Evolutionary conservation across 2,329 filamentous ascomycete species (phyloP).

Genomic region (Plectosphaerella cucumerina): DNA sequence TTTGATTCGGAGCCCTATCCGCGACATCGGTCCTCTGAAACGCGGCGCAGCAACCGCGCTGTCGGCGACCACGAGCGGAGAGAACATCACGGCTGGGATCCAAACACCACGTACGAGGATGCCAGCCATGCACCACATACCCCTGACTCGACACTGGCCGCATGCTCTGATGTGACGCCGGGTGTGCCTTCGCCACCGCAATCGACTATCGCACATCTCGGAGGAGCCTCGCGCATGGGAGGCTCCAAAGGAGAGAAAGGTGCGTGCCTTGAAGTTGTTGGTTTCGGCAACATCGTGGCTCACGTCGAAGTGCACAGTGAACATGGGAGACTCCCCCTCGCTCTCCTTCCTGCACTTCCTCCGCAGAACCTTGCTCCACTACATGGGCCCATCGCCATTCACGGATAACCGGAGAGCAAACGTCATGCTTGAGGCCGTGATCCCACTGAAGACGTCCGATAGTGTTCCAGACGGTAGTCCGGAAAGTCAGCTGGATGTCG

Average conservation of each 20-base stretch:
- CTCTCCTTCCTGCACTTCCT: slow-evolving; percentile 54
- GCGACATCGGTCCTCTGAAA: not conserved
- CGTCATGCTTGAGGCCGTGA: slow-evolving; percentile 47
- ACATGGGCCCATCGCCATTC: slow-evolving; percentile 51
- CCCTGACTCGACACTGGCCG: not conserved
- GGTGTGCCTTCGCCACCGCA: not conserved
- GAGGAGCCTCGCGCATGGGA: not conserved
- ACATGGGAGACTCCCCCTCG: slow-evolving; percentile 44
- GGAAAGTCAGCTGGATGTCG: not conserved
- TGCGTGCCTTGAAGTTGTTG: not conserved
- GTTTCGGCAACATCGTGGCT: not conserved
- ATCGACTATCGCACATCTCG: not conserved
- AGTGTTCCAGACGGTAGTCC: slow-evolving; percentile 1
- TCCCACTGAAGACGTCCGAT: not conserved
- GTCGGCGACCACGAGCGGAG: not conserved
- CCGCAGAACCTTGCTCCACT: slow-evolving; percentile 39
- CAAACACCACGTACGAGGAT: not conserved
- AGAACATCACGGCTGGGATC: not conserved
- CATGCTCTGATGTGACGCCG: not conserved
- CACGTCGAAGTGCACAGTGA: slow-evolving; percentile 27
- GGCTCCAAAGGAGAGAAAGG: not conserved
- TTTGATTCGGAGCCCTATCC: not conserved
- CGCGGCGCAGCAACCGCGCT: not conserved
- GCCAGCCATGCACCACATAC: not conserved
- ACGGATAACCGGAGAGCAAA: slow-evolving; percentile 46